A percentile compares a stretch with the other conserved stretches of the same genome.
Evolutionary conservation across 1,284 basidiomycete genomes (phyloP).

Genomic region (Erythrobasidium hasegawianum): DNA sequence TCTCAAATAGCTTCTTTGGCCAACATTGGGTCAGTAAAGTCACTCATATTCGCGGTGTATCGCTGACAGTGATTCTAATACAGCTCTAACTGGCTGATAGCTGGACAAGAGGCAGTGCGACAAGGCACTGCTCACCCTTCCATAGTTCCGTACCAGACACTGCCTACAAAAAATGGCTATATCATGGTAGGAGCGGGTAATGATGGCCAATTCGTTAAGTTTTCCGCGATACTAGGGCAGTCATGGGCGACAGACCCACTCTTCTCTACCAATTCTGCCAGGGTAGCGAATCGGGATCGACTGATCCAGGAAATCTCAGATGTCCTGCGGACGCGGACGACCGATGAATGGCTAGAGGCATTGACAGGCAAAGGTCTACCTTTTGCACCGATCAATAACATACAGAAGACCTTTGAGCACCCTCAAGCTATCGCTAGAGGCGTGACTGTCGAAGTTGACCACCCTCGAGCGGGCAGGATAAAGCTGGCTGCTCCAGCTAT

Average conservation of each 20-base stretch:
- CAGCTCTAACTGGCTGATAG: constrained; percentile 80
- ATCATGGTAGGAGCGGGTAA: constrained; percentile 70
- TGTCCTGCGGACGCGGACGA: constrained; percentile 58
- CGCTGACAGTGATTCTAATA: no score
- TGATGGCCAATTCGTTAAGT: constrained; percentile 61
- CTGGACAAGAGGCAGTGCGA: constrained; percentile 76
- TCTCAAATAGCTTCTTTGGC: constrained; percentile 78
- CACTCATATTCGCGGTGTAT: no score
- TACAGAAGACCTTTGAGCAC: constrained; percentile 83
- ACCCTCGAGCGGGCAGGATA: constrained; percentile 57
- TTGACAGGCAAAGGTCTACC: constrained; percentile 81
- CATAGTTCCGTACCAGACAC: constrained; percentile 87
- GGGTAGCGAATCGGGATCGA: constrained; percentile 71
- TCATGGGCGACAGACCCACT: constrained; percentile 60
- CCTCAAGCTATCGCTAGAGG: constrained; percentile 72
- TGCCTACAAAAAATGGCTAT: constrained; percentile 81
- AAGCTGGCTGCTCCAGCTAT: constrained; percentile 84
- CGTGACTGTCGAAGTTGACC: constrained; percentile 61
- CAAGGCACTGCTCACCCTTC: constrained; percentile 80
- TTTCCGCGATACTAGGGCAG: constrained; percentile 58
- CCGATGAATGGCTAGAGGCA: constrained; percentile 67
- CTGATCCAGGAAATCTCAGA: constrained; percentile 70
- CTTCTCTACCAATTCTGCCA: constrained; percentile 67
- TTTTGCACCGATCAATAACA: constrained; percentile 89
- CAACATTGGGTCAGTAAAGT: constrained; percentile 74